Percentiles rank a stretch among this genome's conserved stretches.
Conservation (phyloP, 306 rosid species). For the Quercus mongolica region DNA sequence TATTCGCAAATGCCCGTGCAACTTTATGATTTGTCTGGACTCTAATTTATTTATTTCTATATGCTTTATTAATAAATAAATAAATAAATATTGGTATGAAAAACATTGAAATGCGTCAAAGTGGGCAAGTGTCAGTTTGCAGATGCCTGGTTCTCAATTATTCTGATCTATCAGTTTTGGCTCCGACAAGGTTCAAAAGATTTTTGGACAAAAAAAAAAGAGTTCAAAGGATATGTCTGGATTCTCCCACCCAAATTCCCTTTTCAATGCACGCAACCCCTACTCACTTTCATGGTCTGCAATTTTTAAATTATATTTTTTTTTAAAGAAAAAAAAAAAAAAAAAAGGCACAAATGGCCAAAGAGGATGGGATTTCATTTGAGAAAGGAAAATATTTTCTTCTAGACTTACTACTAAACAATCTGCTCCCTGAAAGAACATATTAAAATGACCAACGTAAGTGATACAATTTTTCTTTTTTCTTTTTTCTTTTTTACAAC, state of each 20-base stretch:
- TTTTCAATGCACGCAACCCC: conserved; percentile 27
- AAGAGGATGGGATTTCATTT: too few species aligned
- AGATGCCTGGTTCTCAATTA: conserved; percentile 4
- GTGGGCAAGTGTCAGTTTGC: conserved; percentile 13
- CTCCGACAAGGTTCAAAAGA: conserved; percentile 11
- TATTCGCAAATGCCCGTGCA: conserved; percentile 32
- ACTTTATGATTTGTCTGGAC: conserved; percentile 16
- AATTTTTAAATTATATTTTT: neutral
- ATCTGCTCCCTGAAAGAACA: too few species aligned
- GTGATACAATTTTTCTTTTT: too few species aligned
- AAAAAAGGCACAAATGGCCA: too few species aligned
- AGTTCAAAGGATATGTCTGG: conserved; percentile 32
- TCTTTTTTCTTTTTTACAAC: too few species aligned
- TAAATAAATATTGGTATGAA: neutral
- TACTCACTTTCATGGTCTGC: neutral
- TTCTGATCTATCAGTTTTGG: neutral
- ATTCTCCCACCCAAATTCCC: conserved; percentile 30
- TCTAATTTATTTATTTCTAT: too few species aligned
- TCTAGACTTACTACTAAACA: too few species aligned
- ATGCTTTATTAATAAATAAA: too few species aligned
- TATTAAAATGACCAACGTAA: too few species aligned
- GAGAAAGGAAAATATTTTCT: too few species aligned
- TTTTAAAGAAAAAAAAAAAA: too few species aligned
- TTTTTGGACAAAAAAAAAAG: neutral
- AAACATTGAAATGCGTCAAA: neutral